Evolutionary conservation across 1,284 basidiomycete genomes (phyloP).

Genomic region (Phlebopus sp.): DNA sequence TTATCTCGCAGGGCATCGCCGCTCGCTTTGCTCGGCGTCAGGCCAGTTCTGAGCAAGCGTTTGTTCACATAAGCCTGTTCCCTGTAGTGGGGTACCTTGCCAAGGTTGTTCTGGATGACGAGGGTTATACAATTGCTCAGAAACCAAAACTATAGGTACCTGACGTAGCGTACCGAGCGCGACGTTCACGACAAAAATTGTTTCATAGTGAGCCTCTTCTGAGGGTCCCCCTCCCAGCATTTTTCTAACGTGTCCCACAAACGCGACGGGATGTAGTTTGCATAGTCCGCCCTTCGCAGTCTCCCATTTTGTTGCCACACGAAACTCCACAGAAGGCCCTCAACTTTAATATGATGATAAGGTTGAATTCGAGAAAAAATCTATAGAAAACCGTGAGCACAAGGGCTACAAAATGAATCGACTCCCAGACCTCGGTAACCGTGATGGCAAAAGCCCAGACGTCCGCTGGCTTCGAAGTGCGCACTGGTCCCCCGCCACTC

Average conservation of each 20-base stretch:
- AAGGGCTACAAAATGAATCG: not conserved
- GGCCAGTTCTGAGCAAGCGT: slow-evolving; percentile 80
- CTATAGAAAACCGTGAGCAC: slow-evolving; percentile 8
- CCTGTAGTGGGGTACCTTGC: slow-evolving; percentile 66
- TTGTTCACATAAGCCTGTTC: slow-evolving; percentile 54
- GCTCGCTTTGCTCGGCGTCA: slow-evolving; percentile 84
- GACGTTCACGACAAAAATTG: slow-evolving; percentile 15
- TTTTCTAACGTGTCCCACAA: slow-evolving; percentile 20
- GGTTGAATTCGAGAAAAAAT: slow-evolving; percentile 25
- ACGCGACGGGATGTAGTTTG: slow-evolving; percentile 10
- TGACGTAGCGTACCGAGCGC: not conserved
- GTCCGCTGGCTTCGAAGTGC: slow-evolving; percentile 24
- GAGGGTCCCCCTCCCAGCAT: slow-evolving; percentile 19
- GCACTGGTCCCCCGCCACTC: slow-evolving; percentile 7
- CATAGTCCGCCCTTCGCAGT: slow-evolving; percentile 23
- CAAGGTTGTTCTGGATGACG: slow-evolving; percentile 53
- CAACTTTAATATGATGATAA: slow-evolving; percentile 13
- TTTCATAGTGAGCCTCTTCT: slow-evolving; percentile 13
- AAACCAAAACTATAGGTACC: slow-evolving; percentile 37
- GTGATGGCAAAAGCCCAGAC: slow-evolving; percentile 29
- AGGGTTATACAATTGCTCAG: slow-evolving; percentile 36
- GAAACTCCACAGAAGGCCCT: slow-evolving; percentile 17
- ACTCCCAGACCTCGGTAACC: slow-evolving; percentile 23
- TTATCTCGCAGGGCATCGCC: slow-evolving; percentile 93
- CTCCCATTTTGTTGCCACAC: slow-evolving; percentile 15